Percentiles rank a stretch among this genome's conserved stretches.
These are phyloP conservation scores for Singerocomus rubriflavus DNA, from an alignment of 1,284 basidiomycete genomes.

Conservation along the genomic window DNA sequence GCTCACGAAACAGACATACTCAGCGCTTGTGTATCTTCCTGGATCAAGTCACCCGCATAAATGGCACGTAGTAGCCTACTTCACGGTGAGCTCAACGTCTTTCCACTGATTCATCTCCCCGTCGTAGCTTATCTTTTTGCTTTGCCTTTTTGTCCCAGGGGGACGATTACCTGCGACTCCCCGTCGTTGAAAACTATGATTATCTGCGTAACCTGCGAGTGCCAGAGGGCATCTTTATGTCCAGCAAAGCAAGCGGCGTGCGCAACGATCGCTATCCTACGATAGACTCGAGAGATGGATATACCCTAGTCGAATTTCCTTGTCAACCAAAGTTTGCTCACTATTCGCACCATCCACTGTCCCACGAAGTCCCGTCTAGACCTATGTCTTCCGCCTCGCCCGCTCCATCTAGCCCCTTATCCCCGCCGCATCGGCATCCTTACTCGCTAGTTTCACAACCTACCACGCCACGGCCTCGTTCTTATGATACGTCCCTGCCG, in stretches of 20 bases:
- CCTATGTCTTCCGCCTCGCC: constrained; percentile 40
- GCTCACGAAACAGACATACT: constrained; percentile 77
- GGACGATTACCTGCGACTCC: constrained; percentile 61
- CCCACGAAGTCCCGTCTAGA: constrained; percentile 34
- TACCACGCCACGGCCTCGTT: constrained; percentile 6
- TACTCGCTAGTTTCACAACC: constrained; percentile 25
- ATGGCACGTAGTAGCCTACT: constrained; percentile 80
- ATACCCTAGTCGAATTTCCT: constrained; percentile 6
- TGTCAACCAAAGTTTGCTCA: constrained; percentile 3
- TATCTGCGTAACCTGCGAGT: constrained; percentile 61
- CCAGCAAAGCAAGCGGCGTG: constrained; percentile 52
- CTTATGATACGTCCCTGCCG: constrained; percentile 20
- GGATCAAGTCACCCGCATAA: constrained; percentile 56
- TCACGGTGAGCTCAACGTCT: constrained; percentile 48
- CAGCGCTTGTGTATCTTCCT: constrained; percentile 62
- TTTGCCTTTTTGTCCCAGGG: constrained; percentile 40
- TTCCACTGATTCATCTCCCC: constrained; percentile 7
- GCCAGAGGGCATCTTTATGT: constrained; percentile 62
- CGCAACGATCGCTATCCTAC: constrained; percentile 42
- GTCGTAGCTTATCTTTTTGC: constrained; percentile 9
- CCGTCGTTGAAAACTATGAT: constrained; percentile 66
- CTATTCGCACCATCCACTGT: constrained; percentile 15
- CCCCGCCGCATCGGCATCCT: constrained; percentile 24
- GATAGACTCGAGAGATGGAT: constrained; percentile 22
- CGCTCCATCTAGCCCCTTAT: constrained; percentile 33